phyloP scores from a whole-genome alignment of 305 asterid genomes.

The Euphrasia arctica region DNA sequence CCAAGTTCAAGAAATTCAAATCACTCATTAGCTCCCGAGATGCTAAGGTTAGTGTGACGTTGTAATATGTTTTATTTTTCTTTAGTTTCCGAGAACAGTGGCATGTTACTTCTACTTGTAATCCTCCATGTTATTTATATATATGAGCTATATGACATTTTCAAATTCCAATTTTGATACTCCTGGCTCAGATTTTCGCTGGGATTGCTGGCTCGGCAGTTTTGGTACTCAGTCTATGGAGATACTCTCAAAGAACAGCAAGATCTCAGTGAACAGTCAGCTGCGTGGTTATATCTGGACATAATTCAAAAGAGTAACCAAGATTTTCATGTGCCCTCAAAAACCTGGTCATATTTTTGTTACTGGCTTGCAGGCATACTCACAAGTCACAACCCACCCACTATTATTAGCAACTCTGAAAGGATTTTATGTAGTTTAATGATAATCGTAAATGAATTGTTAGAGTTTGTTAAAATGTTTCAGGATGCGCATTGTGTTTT shows the following conservation, averaged over 20 bases:
- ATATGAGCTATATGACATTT: background rate
- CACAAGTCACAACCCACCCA: background rate
- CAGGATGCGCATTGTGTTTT: background rate
- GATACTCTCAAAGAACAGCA: conserved; percentile 49
- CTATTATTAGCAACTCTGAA: background rate
- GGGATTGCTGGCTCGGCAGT: conserved; percentile 64
- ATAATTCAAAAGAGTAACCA: conserved; percentile 4
- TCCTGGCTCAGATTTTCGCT: conserved; percentile 58
- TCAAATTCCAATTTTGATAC: conserved; percentile 6
- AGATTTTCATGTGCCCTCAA: background rate
- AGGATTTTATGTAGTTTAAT: background rate
- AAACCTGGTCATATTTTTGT: background rate
- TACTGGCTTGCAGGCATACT: background rate
- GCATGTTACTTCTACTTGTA: background rate
- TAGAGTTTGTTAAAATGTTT: background rate
- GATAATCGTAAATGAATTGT: conserved; percentile 11
- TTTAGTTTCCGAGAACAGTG: conserved; percentile 3
- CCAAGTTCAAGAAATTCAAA: conserved; percentile 51
- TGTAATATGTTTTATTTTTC: background rate
- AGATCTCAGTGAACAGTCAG: conserved; percentile 32
- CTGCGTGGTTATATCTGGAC: background rate
- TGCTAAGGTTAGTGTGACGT: conserved; percentile 55
- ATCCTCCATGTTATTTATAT: background rate
- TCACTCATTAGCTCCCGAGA: conserved; percentile 56
- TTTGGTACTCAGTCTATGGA: conserved; percentile 65